Percentiles rank a stretch among this genome's conserved stretches.
Evolutionary conservation across 305 asterid genomes (phyloP).

Genomic region (Rubia peregrina): DNA sequence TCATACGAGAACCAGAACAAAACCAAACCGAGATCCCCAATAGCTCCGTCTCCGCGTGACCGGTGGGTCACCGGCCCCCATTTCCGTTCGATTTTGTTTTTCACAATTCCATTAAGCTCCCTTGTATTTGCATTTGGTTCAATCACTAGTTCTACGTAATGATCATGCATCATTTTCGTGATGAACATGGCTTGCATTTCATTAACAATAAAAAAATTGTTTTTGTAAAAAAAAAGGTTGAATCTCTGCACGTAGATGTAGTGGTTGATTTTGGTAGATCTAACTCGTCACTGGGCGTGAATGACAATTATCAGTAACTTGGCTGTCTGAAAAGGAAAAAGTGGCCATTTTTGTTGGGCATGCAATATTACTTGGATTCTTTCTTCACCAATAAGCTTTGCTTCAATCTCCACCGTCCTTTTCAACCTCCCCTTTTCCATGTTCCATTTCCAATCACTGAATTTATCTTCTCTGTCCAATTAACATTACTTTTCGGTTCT

Average conservation of each 20-base stretch:
- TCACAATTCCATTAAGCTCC: too few relatives aligned
- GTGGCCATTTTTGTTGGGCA: neutral
- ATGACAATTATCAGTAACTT: neutral
- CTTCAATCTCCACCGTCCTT: neutral
- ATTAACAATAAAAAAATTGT: neutral
- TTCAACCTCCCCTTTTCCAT: neutral
- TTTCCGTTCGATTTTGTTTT: too few relatives aligned
- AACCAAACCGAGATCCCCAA: too few relatives aligned
- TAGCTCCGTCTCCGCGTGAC: too few relatives aligned
- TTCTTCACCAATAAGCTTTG: slow-evolving; percentile 4
- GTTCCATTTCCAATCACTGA: neutral
- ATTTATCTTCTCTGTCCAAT: neutral
- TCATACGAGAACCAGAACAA: too few relatives aligned
- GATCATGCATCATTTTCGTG: neutral
- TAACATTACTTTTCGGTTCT: neutral
- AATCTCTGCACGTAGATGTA: neutral
- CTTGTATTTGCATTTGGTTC: too few relatives aligned
- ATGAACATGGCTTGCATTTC: neutral
- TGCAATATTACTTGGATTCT: neutral
- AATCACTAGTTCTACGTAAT: too few relatives aligned
- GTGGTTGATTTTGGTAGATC: neutral
- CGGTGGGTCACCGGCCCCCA: too few relatives aligned
- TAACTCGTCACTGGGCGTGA: neutral
- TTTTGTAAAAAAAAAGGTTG: neutral
- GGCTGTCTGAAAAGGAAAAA: neutral